These are phyloP conservation scores for Buddleja alternifolia DNA, from an alignment of 257 asterid species.

Conservation along the genomic window DNA sequence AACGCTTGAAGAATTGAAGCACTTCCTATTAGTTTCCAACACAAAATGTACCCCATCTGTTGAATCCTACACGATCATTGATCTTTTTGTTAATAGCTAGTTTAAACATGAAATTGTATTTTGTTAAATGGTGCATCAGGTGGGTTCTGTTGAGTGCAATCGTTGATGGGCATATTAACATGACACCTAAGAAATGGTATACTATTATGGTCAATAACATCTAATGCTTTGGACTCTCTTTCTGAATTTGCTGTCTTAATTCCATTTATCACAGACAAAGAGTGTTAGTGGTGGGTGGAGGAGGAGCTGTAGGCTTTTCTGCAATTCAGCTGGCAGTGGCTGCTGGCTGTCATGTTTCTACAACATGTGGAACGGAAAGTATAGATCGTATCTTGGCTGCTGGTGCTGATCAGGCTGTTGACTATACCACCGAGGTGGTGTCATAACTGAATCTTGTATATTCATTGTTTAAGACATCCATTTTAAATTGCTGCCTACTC, in stretches of 20 bases:
- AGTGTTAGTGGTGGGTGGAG: constrained; percentile 91
- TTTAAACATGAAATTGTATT: background rate
- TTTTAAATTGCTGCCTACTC: constrained; percentile 2
- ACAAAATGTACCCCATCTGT: constrained; percentile 2
- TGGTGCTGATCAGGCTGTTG: constrained; percentile 94
- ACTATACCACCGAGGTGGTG: constrained; percentile 76
- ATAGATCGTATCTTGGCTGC: constrained; percentile 70
- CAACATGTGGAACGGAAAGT: constrained; percentile 85
- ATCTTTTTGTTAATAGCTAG: background rate
- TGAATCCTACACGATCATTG: constrained; percentile 11
- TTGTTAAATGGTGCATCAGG: background rate
- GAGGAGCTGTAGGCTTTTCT: constrained; percentile 97
- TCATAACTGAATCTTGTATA: constrained; percentile 8
- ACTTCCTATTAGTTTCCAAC: constrained; percentile 13
- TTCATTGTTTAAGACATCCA: constrained; percentile 2
- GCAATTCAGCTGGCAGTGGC: constrained; percentile 96
- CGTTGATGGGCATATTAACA: background rate
- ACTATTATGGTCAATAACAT: constrained; percentile 1
- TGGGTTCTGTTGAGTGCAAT: background rate
- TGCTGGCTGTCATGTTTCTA: constrained; percentile 85
- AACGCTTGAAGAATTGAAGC: background rate
- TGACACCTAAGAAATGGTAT: constrained; percentile 1
- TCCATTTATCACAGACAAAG: constrained; percentile 64
- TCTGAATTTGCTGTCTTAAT: constrained; percentile 27
- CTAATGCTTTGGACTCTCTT: constrained; percentile 8